These are phyloP conservation scores for Globisporangium viniferum DNA, from an alignment of 352 stramenopile genomes.

Conservation along the genomic window DNA sequence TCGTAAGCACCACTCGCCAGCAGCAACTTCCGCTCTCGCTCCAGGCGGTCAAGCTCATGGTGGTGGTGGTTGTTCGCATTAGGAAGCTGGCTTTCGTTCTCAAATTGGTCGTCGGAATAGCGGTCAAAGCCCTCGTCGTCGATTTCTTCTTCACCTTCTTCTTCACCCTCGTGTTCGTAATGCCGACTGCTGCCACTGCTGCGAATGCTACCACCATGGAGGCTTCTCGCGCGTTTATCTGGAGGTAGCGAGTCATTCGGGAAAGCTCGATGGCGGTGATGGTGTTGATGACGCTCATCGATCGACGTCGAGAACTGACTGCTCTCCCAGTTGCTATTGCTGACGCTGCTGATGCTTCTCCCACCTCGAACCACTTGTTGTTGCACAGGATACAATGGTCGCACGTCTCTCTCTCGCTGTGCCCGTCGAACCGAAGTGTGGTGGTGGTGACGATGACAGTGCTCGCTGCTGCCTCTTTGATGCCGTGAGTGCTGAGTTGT, in stretches of 20 bases:
- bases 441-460: background rate
- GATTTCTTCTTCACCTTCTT: background rate
- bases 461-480: background rate
- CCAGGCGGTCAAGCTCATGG: slow-evolving; percentile 41
- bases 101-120: background rate
- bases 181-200: slow-evolving; percentile 15
- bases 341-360: background rate
- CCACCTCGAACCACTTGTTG: background rate
- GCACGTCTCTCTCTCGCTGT: background rate
- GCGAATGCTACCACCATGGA: background rate
- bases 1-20: slow-evolving; percentile 59
- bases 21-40: slow-evolving; percentile 53
- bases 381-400: background rate
- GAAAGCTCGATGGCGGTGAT: background rate
- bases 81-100: slow-evolving; percentile 12
- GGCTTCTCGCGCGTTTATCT: background rate
- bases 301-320: background rate
- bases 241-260: background rate
- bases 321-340: background rate
- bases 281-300: background rate
- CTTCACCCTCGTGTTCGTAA: slow-evolving; percentile 12
- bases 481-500: background rate
- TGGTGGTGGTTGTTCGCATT: background rate
- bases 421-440: background rate
- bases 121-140: background rate